These are phyloP conservation scores for Fusarium paranaense DNA, from an alignment of 2,329 filamentous ascomycete species.

Conservation along the genomic window DNA sequence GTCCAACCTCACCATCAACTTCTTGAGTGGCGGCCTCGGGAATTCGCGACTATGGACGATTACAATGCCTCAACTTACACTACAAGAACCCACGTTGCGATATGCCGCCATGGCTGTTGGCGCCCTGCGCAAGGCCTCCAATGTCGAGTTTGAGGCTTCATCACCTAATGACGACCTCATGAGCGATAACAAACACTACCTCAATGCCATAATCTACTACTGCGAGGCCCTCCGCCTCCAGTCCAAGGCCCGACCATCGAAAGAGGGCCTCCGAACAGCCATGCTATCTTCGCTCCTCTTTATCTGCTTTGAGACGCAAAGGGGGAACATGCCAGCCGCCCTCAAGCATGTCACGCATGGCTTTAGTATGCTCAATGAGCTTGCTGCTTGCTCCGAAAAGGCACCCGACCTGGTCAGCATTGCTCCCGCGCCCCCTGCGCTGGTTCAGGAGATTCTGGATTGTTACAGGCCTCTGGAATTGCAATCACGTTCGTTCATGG, in stretches of 20 bases:
- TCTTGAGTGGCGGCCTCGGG: conserved; percentile 51
- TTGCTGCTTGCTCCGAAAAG: conserved; percentile 50
- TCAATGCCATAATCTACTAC: conserved; percentile 55
- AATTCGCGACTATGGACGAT: conserved; percentile 53
- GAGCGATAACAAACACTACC: conserved; percentile 51
- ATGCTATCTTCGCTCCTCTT: conserved; percentile 55
- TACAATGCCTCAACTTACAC: conserved; percentile 55
- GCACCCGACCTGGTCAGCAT: conserved; percentile 53
- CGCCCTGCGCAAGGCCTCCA: conserved; percentile 51
- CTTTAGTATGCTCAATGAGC: conserved; percentile 55
- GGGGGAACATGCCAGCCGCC: conserved; percentile 54
- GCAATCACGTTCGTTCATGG: conserved; percentile 54
- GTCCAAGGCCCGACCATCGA: conserved; percentile 50
- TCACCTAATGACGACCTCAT: conserved; percentile 33
- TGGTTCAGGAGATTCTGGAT: conserved; percentile 54
- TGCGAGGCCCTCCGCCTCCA: conserved; percentile 56
- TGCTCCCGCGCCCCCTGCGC: conserved; percentile 50
- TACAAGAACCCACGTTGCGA: conserved; percentile 52
- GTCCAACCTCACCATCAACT: conserved; percentile 49
- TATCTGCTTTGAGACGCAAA: conserved; percentile 55
- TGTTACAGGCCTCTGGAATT: conserved; percentile 54
- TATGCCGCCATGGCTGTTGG: conserved; percentile 57
- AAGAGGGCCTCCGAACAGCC: conserved; percentile 53
- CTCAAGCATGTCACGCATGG: conserved; percentile 56
- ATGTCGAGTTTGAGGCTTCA: conserved; percentile 34